A percentile compares a stretch with the other conserved stretches of the same genome.
Conservation (phyloP, 148 eudicot genomes). For the Diospyros kaki region DNA sequence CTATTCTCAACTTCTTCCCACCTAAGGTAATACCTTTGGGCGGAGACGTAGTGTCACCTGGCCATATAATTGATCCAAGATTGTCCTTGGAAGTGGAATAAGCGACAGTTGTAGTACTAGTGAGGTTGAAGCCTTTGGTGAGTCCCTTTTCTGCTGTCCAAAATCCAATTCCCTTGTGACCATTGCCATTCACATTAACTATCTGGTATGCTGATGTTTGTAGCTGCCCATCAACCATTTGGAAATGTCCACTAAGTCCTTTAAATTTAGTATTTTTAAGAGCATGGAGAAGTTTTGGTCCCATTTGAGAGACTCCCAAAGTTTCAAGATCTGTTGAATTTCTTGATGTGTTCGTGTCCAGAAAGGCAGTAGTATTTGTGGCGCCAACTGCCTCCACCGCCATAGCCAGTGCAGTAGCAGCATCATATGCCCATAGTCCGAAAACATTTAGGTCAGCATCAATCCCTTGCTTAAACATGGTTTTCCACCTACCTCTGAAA, state of each 20-base stretch:
- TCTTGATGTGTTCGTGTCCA: not conserved
- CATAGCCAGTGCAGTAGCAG: slow-evolving; percentile 24
- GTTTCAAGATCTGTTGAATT: slow-evolving; percentile 14
- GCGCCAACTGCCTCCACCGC: slow-evolving; percentile 20
- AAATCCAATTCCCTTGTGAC: slow-evolving; percentile 20
- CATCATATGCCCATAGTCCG: slow-evolving; percentile 32
- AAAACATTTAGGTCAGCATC: slow-evolving; percentile 10
- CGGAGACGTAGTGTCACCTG: slow-evolving; percentile 19
- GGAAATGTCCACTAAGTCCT: slow-evolving; percentile 29
- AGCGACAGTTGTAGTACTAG: not conserved
- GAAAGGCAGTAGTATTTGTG: not conserved
- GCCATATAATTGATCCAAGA: slow-evolving; percentile 23
- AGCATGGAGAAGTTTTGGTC: slow-evolving; percentile 24
- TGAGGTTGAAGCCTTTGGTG: not conserved
- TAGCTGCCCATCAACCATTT: slow-evolving; percentile 16
- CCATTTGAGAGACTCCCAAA: slow-evolving; percentile 21
- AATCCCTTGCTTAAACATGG: slow-evolving; percentile 1
- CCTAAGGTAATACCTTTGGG: slow-evolving; percentile 39
- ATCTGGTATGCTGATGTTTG: slow-evolving; percentile 21
- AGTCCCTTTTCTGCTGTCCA: slow-evolving; percentile 23
- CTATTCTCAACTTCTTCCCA: slow-evolving; percentile 39
- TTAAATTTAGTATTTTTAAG: slow-evolving; percentile 15
- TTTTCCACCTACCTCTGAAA: slow-evolving; percentile 11
- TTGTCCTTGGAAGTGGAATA: slow-evolving; percentile 3
- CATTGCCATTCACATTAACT: slow-evolving; percentile 22